These are phyloP conservation scores for Dimargaris verticillata DNA, from an alignment of 192 early-diverging fungal species.

Conservation along the genomic window DNA sequence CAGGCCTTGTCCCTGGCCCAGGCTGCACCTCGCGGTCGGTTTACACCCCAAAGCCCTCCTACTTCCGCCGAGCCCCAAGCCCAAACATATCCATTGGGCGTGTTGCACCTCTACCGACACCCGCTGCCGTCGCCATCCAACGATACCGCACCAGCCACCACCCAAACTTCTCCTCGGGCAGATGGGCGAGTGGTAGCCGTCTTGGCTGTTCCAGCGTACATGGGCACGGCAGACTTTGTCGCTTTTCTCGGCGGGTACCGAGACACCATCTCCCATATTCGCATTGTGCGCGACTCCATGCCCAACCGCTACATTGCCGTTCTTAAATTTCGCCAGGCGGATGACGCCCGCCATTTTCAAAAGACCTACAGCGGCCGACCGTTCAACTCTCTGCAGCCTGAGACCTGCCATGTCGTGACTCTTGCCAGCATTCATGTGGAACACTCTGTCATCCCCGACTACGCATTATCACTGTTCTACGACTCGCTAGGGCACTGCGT, in stretches of 20 bases:
- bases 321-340: slow-evolving; percentile 49
- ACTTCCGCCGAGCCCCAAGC: background rate
- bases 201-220: slow-evolving; percentile 75
- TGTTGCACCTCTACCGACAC: slow-evolving; percentile 50
- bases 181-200: slow-evolving; percentile 35
- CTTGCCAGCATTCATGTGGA: slow-evolving; percentile 54
- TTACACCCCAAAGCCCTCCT: background rate
- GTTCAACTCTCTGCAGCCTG: slow-evolving; percentile 78
- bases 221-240: slow-evolving; percentile 80
- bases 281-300: slow-evolving; percentile 58
- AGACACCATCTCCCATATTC: slow-evolving; percentile 54
- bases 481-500: slow-evolving; percentile 21
- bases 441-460: slow-evolving; percentile 34
- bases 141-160: slow-evolving; percentile 8
- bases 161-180: slow-evolving; percentile 20
- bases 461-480: slow-evolving; percentile 37
- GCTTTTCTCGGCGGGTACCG: slow-evolving; percentile 58
- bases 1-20: background rate
- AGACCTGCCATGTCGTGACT: slow-evolving; percentile 69
- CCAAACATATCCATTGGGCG: slow-evolving; percentile 22
- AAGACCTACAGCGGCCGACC: slow-evolving; percentile 62
- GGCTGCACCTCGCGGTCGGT: background rate
- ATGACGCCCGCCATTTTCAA: slow-evolving; percentile 50
- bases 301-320: slow-evolving; percentile 83
- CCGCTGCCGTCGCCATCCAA: background rate